Evolutionary conservation across 352 stramenopile species (phyloP), one percentile per base, ranked within the genome.

Genomic region (Blastocystis sp.): DNA sequence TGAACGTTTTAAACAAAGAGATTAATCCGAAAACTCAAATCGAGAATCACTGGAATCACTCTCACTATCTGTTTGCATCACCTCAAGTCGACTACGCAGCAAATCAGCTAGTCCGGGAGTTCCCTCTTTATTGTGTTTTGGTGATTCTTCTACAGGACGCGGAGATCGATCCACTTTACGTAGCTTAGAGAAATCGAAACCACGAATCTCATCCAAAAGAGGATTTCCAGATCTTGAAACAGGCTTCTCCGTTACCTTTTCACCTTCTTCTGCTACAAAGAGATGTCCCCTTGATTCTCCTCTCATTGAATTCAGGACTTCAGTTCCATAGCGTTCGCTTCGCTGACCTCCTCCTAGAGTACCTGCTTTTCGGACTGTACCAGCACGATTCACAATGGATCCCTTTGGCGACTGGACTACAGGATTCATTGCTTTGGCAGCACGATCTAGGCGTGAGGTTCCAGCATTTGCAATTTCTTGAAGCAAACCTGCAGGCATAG

Each of bases 1-100:
- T 48, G 3, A 48, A 9, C 9, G 40, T 48, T 9, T 48, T 9
- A 48, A 70, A 35, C 60, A 70, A 70, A 70, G 11, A 70, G 13
- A 53, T 4, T 11, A 84, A 44, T 84, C 73, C 3, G 73, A 84
- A 84, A 84, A 84, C 19, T 84, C 73, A 84, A 84, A 84, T 19
- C 53, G 51, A 6, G 73, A 84, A 51, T 84, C 73, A 13, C 56
- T 62, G 56, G 56, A 62, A n/a, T 84, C 73, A 42, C 30, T 84
- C 13, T 53, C 40, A 57, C 73, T 84, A 42, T 84, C 73, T 9
- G 70, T 66, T 35, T 84, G 17, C 30, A 84, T 66, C 17, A 58
- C 48, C 30, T 68, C 30, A 54, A 84, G 59, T n/a, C 73, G 73
- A 44, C 51, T 84, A 53, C 51, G 44, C 73, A 84, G 57, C 22